Evolutionary conservation across 108 stramenopile genomes (phyloP), one percentile per base, ranked within the genome.

Genomic region (Discostella stelligeroides): DNA sequence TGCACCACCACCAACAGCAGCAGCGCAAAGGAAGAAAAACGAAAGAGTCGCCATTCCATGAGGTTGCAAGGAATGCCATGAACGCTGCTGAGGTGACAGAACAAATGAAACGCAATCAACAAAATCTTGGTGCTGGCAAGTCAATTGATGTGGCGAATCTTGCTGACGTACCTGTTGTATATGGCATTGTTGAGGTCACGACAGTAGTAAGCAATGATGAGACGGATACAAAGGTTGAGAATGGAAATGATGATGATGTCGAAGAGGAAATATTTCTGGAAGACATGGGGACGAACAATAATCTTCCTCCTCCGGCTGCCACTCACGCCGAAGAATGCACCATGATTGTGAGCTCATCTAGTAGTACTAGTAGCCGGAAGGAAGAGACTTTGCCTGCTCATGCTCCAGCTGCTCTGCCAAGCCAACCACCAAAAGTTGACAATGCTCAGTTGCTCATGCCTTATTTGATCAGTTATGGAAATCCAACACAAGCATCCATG

Each of bases 381-480:
- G 5, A 34, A 6, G 5, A 34, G 3, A 3, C 34, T 34, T 25
- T 1, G 25, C 53, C 34, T 34, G 34, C 34, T 13, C 1, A 23
- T 30, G 28, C 53, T 28, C 25, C 13, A 0, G 21, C 53, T 28
- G 0, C 6, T 7, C 28, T 15, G 4, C 53, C 53, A 27, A 13
- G 53, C 10, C 28, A 3, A 15, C 53, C 28, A 25, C 28, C 4
- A 28, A 54, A 54, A 54, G 15, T 54, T n/a, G 28, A 54, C 53
- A 5, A 54, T 29, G 53, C 28, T 4, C 53, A 54, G 0, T 29
- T 54, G 53, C 53, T 54, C 53, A 54, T 54, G 53, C 53, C 53
- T 0, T 54, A 54, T 54, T 29, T 54, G 28, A 25, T 54, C 25
- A 54, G 27, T 54, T 54, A 54, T 29, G 53, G 53, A 34, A 5